Base-by-base conservation (phyloP, 495 filamentous ascomycete genomes). In the Lophium mytilinum region DNA sequence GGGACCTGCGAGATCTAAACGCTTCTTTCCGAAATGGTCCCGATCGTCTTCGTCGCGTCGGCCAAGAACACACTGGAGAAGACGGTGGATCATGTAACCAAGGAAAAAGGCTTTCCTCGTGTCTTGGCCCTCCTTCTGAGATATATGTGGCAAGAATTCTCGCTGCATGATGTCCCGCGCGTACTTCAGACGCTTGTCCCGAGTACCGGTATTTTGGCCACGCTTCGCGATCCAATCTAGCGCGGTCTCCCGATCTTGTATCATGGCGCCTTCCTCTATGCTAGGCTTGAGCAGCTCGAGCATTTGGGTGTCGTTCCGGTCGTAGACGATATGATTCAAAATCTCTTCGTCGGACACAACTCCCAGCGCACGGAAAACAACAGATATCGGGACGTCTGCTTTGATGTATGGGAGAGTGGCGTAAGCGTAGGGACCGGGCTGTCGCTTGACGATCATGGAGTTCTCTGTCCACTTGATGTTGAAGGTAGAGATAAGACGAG, bases 21-120 rank as follows among this genome's bases (percentile, higher is more conserved):
- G 83, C 77, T 99, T 99, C 80, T 97, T 97, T 65, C 93, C 93
- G 61, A 99, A 97, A 69, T 99, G 94, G 75, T 99, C 93, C 73
- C 93, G 87, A 66, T 99, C 93, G 62, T 99, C 93, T 15, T 87
- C 86, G 65, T 96, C 94, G 43, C 88, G 82, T 53, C 94, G 85
- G 42, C 93, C 93, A 17, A 97, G 77, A 41, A 88, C 87, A 69
- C 89, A 95, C 67, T 95, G 90, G 1, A 99, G 78, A 58, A 99
- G 81, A 66, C 88, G 82, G 71, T 97, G 90, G 42, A 96, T 88
- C 94, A 99, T 97, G 71, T 97, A 99, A 33, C 94, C 93, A 37
- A 99, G 75, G 81, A 97, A 99, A 77, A 96, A 97, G 5, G 93
- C 93, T 70, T 99, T 99, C 30, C 89, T 76, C 1, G 92, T 96